Conservation (phyloP, 2,329 filamentous ascomycete genomes). For the Moelleriella libera region DNA sequence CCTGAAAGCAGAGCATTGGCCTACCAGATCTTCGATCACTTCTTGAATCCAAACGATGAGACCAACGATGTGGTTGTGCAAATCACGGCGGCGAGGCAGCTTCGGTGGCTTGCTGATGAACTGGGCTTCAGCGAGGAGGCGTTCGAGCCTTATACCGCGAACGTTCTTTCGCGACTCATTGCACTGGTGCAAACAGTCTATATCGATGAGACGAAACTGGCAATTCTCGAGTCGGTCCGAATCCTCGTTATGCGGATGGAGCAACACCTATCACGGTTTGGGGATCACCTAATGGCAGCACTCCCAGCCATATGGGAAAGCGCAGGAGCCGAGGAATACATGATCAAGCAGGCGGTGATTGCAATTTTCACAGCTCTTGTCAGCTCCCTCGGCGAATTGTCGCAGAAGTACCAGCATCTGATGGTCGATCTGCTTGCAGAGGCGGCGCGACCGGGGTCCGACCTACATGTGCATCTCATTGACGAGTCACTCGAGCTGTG, state of each 20-base stretch:
- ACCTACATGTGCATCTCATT: slow-evolving; percentile 66
- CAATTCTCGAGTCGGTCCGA: slow-evolving; percentile 74
- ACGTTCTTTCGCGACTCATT: slow-evolving; percentile 61
- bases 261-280: slow-evolving; percentile 49
- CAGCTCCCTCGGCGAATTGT: slow-evolving; percentile 68
- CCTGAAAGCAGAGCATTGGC: slow-evolving; percentile 56
- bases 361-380: slow-evolving; percentile 75
- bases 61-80: slow-evolving; percentile 85
- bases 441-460: slow-evolving; percentile 63
- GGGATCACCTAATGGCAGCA: slow-evolving; percentile 68
- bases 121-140: slow-evolving; percentile 62
- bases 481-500: slow-evolving; percentile 89
- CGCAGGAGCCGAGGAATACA: slow-evolving; percentile 65
- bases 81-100: slow-evolving; percentile 76
- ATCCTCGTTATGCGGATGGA: slow-evolving; percentile 73
- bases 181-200: slow-evolving; percentile 67
- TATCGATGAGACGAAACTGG: slow-evolving; percentile 78
- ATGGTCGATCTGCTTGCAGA: slow-evolving; percentile 73
- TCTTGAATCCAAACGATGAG: slow-evolving; percentile 63
- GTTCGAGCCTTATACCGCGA: slow-evolving; percentile 66
- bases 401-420: slow-evolving; percentile 62
- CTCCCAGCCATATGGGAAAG: slow-evolving; percentile 75
- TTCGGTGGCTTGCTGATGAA: slow-evolving; percentile 69
- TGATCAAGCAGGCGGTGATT: slow-evolving; percentile 89
- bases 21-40: slow-evolving; percentile 79